Conservation (phyloP, 805 yeast species). For the Zygosaccharomyces kombuchaensis region DNA sequence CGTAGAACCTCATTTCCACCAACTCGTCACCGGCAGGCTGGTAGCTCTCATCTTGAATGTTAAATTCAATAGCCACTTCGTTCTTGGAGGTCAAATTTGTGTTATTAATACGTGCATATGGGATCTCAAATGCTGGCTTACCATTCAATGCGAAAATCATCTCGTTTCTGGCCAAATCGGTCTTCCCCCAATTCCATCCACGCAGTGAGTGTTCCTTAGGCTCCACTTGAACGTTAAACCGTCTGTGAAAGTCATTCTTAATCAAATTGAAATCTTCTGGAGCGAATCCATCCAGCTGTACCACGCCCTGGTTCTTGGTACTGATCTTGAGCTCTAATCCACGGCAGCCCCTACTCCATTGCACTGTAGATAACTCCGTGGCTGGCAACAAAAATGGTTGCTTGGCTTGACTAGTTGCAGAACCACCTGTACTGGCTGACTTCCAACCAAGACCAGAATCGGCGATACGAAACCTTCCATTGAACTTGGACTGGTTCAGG, state of each 20-base stretch:
- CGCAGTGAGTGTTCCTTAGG: constrained; percentile 85
- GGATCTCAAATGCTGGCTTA: constrained; percentile 87
- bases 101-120: constrained; percentile 74
- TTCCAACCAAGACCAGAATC: constrained; percentile 99
- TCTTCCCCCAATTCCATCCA: constrained; percentile 99
- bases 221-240: constrained; percentile 70
- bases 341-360: constrained; percentile 91
- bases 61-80: constrained; percentile 89
- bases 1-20: constrained; percentile 88
- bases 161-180: constrained; percentile 90
- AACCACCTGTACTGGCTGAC: constrained; percentile 41
- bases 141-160: constrained; percentile 79
- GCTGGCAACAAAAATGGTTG: constrained; percentile 87
- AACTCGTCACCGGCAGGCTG: constrained; percentile 88
- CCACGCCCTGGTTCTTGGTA: constrained; percentile 82
- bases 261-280: constrained; percentile 73
- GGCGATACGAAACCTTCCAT: constrained; percentile 91
- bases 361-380: constrained; percentile 71
- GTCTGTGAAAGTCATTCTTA: constrained; percentile 77
- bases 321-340: constrained; percentile 87
- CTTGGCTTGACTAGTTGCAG: constrained; percentile 45
- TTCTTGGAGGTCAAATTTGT: constrained; percentile 86
- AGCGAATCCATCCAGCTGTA: constrained; percentile 89
- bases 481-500: constrained; percentile 74
- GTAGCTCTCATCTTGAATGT: constrained; percentile 48